These are phyloP conservation scores for Hevea brasiliensis DNA, from an alignment of 345 rosid species.

Conservation along the genomic window DNA sequence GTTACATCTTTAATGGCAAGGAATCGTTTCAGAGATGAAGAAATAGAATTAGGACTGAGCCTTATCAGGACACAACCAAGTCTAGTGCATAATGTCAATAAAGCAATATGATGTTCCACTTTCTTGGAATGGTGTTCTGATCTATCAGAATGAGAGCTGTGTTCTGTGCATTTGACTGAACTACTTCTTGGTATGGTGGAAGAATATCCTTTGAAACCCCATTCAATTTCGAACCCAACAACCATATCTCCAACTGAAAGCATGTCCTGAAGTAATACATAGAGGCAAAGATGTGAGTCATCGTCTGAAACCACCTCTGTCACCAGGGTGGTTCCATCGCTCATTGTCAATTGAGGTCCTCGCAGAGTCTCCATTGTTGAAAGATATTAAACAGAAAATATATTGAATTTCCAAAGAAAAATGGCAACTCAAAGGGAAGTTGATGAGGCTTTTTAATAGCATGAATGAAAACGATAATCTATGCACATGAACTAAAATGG, in stretches of 20 bases:
- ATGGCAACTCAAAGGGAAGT: not conserved
- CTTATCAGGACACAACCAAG: slow-evolving; percentile 29
- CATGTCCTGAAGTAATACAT: slow-evolving; percentile 32
- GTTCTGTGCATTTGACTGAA: slow-evolving; percentile 13
- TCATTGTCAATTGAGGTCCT: slow-evolving; percentile 25
- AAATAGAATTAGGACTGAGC: slow-evolving; percentile 20
- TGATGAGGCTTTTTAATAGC: not conserved
- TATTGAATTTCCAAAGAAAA: not conserved
- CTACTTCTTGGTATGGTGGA: slow-evolving; percentile 20
- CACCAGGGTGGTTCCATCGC: slow-evolving; percentile 22
- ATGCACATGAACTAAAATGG: no score
- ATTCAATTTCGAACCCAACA: slow-evolving; percentile 30
- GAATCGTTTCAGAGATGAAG: slow-evolving; percentile 27
- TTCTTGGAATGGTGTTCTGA: slow-evolving; percentile 14
- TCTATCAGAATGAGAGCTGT: not conserved
- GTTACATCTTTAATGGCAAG: slow-evolving; percentile 22
- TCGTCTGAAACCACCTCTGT: slow-evolving; percentile 32
- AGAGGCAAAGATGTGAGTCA: slow-evolving; percentile 34
- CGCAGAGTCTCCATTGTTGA: slow-evolving; percentile 24
- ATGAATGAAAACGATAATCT: not conserved
- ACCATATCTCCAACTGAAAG: slow-evolving; percentile 28
- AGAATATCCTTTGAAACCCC: slow-evolving; percentile 27
- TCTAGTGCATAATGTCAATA: slow-evolving; percentile 28
- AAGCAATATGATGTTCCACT: slow-evolving; percentile 28
- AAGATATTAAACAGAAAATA: not conserved